A percentile compares a stretch with the other conserved stretches of the same genome.
Evolutionary conservation across 345 rosid species (phyloP).

Genomic region (Rubroshorea leprosula): DNA sequence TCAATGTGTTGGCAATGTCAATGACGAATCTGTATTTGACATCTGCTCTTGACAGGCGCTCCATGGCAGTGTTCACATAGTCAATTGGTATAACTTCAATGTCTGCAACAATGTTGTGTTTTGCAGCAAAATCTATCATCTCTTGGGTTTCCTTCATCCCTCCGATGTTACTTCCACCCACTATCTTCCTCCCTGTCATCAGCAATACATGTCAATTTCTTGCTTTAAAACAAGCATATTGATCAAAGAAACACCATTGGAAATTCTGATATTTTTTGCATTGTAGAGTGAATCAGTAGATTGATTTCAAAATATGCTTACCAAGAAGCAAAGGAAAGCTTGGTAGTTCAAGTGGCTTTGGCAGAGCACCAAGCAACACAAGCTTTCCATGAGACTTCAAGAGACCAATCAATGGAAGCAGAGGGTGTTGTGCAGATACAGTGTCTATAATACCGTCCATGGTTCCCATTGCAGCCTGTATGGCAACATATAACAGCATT

Average conservation of each 20-base stretch:
- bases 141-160: conserved; percentile 55
- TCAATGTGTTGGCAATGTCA: conserved; percentile 46
- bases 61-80: conserved; percentile 51
- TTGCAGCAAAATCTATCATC: conserved; percentile 51
- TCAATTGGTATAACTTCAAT: conserved; percentile 19
- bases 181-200: conserved; percentile 39
- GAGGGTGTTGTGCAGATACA: conserved; percentile 9
- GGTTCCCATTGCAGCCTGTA: conserved; percentile 27
- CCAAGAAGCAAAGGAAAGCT: conserved; percentile 24
- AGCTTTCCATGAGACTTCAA: conserved; percentile 31
- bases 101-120: conserved; percentile 42
- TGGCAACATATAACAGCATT: background rate
- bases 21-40: conserved; percentile 58
- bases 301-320: background rate
- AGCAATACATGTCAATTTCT: background rate
- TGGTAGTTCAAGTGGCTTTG: conserved; percentile 35
- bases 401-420: conserved; percentile 26
- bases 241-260: too few species aligned
- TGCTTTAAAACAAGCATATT: too few species aligned
- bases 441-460: background rate
- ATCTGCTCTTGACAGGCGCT: conserved; percentile 43
- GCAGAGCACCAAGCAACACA: conserved; percentile 25
- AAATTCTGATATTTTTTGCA: background rate
- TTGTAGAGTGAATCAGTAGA: too few species aligned
- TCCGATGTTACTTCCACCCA: conserved; percentile 43